Evolutionary conservation across 148 eudicot species (phyloP).

Genomic region (Dysphania ambrosioides): DNA sequence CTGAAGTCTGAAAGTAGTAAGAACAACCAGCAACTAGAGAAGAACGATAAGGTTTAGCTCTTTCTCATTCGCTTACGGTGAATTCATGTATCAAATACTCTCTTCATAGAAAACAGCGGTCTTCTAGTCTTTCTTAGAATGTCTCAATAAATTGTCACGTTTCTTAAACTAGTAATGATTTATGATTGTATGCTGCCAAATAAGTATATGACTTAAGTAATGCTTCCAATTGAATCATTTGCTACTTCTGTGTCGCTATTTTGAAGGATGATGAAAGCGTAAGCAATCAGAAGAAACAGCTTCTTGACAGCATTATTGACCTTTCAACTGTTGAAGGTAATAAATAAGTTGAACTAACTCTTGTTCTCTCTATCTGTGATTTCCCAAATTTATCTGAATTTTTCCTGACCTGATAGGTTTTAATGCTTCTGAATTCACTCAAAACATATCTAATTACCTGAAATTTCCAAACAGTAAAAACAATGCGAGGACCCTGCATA

Average conservation of each 20-base stretch:
- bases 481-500: background rate
- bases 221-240: background rate
- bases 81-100: too few relatives aligned
- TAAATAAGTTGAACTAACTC: background rate
- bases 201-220: background rate
- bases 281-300: slow-evolving; percentile 24
- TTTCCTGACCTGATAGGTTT: background rate
- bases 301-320: slow-evolving; percentile 16
- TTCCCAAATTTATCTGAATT: background rate
- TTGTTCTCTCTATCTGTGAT: background rate
- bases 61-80: too few relatives aligned
- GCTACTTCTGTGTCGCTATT: slow-evolving; percentile 9
- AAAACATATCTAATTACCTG: background rate
- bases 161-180: background rate
- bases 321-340: slow-evolving; percentile 24
- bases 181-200: background rate
- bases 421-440: background rate
- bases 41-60: slow-evolving; percentile 20
- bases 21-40: slow-evolving; percentile 14
- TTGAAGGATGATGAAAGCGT: slow-evolving; percentile 27
- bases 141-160: background rate
- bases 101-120: too few relatives aligned
- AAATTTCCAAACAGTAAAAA: too few relatives aligned
- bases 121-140: too few relatives aligned
- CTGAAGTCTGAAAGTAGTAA: slow-evolving; percentile 1